Percentiles rank a stretch among this genome's conserved stretches.
Evolutionary conservation across 2,329 filamentous ascomycete genomes (phyloP).

Genomic region (Colletotrichum lentis): DNA sequence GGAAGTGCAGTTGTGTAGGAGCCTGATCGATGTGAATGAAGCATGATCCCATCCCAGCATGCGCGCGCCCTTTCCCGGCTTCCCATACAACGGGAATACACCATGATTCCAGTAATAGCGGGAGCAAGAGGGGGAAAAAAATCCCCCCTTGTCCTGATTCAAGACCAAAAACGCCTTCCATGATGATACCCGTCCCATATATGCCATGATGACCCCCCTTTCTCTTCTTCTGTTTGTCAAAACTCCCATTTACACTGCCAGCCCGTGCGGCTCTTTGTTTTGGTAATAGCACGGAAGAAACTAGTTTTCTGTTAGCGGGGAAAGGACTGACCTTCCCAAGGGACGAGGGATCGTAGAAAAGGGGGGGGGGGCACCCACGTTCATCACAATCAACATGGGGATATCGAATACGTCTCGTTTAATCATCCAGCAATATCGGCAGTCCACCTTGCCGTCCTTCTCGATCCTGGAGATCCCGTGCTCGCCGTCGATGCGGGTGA

Average conservation of each 20-base stretch:
- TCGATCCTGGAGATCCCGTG: constrained; percentile 83
- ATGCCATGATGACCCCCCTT: constrained; percentile 33
- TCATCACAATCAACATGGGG: constrained; percentile 97
- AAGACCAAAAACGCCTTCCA: constrained; percentile 45
- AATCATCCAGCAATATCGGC: constrained; percentile 96
- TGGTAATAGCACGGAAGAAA: constrained; percentile 68
- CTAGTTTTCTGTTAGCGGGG: constrained; percentile 46
- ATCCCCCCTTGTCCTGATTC: neutral
- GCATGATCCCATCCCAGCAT: constrained; percentile 4
- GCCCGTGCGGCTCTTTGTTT: constrained; percentile 63
- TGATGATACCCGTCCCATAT: constrained; percentile 38
- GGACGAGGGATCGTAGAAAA: neutral
- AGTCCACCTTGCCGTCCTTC: constrained; percentile 90
- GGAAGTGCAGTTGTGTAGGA: constrained; percentile 15
- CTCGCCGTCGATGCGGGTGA: constrained; percentile 73
- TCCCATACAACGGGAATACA: constrained; percentile 9
- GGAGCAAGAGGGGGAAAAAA: neutral
- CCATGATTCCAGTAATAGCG: constrained; percentile 10
- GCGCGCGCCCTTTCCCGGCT: constrained; percentile 24
- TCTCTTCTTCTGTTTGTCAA: constrained; percentile 2
- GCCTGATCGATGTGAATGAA: constrained; percentile 8
- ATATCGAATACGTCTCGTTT: constrained; percentile 98
- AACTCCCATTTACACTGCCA: constrained; percentile 57
- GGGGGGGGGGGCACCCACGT: constrained; percentile 71
- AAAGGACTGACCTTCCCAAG: too few relatives aligned